A percentile compares a stretch with the other conserved stretches of the same genome.
Conservation (phyloP, 495 filamentous ascomycete genomes). For the Penicillium mononematosum region DNA sequence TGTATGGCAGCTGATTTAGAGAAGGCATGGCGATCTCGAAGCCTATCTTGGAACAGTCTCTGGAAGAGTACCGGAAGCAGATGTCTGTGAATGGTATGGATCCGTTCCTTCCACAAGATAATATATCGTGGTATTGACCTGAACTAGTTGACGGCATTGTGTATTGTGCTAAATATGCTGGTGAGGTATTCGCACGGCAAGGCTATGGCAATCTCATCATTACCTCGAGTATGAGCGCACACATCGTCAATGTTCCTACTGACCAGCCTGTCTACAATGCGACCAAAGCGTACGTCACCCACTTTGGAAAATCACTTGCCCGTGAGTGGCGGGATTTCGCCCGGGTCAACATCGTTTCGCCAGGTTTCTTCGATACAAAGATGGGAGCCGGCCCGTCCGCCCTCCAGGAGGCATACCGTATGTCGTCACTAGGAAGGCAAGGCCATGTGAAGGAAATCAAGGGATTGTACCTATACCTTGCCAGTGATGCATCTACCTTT, state of each 20-base stretch:
- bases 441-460: conserved; percentile 64
- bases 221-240: conserved; percentile 78
- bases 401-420: conserved; percentile 59
- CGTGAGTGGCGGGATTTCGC: conserved; percentile 67
- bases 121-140: background rate
- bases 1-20: background rate
- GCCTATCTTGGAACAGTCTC: conserved; percentile 45
- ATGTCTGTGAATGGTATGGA: conserved; percentile 42
- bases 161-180: conserved; percentile 37
- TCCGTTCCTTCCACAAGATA: background rate
- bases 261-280: conserved; percentile 67
- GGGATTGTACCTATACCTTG: conserved; percentile 58
- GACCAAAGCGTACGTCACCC: conserved; percentile 65
- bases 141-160: conserved; percentile 36
- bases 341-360: conserved; percentile 65
- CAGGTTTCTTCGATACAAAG: conserved; percentile 65
- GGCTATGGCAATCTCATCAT: conserved; percentile 64
- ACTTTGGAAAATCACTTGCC: conserved; percentile 63
- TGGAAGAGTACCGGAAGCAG: conserved; percentile 48
- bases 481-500: conserved; percentile 64
- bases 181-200: conserved; percentile 58
- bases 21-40: conserved; percentile 53
- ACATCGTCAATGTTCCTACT: conserved; percentile 69
- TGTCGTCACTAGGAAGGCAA: conserved; percentile 56
- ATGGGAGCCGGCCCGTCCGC: conserved; percentile 55